Base-by-base conservation (phyloP, 371 early-diverging fungal species). In the Haplosporangium sp. region DNA sequence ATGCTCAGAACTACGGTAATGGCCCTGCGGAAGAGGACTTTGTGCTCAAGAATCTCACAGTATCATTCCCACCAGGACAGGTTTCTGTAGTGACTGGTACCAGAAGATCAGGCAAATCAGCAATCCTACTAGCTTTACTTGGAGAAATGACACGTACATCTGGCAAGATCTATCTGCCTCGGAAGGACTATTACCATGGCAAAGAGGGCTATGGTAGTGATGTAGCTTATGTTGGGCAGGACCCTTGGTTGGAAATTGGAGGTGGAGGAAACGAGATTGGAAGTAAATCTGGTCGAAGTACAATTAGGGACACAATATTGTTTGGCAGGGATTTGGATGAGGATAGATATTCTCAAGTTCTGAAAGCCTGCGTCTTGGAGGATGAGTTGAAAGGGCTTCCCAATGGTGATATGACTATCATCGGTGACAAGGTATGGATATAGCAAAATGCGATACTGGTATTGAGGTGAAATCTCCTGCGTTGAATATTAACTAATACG, bases 331-430 rank as follows among this genome's bases (percentile, higher is more conserved):
- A 63, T 45, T 82, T 77, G 73, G 75, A 86, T 34, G 83, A 77
- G 55, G 76, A 82, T 19, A 84, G 89, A 3, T 90, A 90, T 55
- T 47, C 71, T 17, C 85, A 87, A 6, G 93, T 93, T 0, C 85
- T 95, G 34, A 88, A 89, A 39, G 88, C 93, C 1, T 90, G 93
- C 52, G 88, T 88, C 35, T 83, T 90, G 17, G 85, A 86, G 40
- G 84, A 85, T 64, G 90, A 90, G 48, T 52, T 90, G 38, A 61
- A 75, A 2, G 83, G 83, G 2, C 67, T 81, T 48, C 66, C 72
- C 3, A 65, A 69, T 19, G 72, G 72, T 10, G 82, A 81, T n/a
- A 74, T 71, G 72, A 75, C 82, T 0, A 81, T 81, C 20, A 75
- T 81, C 52, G 82, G 82, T 4, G 82, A 81, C 50, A 81, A 72